These are phyloP conservation scores for Fraxinus dipetala DNA, from an alignment of 305 asterid genomes.

Conservation along the genomic window DNA sequence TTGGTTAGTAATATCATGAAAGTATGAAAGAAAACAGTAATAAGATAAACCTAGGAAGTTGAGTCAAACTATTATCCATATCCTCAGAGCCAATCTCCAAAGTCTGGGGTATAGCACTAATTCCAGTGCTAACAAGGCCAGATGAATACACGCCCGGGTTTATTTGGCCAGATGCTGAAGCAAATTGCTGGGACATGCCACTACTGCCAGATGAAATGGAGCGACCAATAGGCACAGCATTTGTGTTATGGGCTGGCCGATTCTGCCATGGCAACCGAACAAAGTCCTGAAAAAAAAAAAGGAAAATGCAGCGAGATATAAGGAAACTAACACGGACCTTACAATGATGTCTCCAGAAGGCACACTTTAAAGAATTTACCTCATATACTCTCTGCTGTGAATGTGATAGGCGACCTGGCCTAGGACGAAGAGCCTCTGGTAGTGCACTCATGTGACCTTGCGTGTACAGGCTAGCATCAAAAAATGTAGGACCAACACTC, in stretches of 20 bases:
- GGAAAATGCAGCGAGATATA: background rate
- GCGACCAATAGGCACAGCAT: slow-evolving; percentile 64
- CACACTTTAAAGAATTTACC: slow-evolving; percentile 41
- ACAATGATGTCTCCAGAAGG: background rate
- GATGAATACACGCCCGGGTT: slow-evolving; percentile 51
- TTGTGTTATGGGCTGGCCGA: slow-evolving; percentile 68
- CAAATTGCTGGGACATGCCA: slow-evolving; percentile 55
- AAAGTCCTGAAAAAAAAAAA: slow-evolving; percentile 51
- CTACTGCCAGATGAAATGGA: slow-evolving; percentile 52
- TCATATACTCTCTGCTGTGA: slow-evolving; percentile 97
- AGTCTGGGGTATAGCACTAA: slow-evolving; percentile 53
- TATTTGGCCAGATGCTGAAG: slow-evolving; percentile 59
- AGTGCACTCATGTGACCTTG: slow-evolving; percentile 72
- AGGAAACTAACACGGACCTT: background rate
- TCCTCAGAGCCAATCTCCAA: slow-evolving; percentile 67
- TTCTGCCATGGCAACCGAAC: slow-evolving; percentile 96
- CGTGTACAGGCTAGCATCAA: slow-evolving; percentile 60
- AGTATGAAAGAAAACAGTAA: background rate
- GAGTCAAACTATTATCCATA: slow-evolving; percentile 49
- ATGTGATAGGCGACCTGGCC: slow-evolving; percentile 86
- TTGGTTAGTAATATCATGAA: background rate
- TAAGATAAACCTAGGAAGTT: slow-evolving; percentile 54
- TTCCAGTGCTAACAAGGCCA: slow-evolving; percentile 56
- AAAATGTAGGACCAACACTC: slow-evolving; percentile 64
- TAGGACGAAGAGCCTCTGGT: slow-evolving; percentile 97